Conservation (phyloP, 163 green algal species). For the Scenedesmus sp. region DNA sequence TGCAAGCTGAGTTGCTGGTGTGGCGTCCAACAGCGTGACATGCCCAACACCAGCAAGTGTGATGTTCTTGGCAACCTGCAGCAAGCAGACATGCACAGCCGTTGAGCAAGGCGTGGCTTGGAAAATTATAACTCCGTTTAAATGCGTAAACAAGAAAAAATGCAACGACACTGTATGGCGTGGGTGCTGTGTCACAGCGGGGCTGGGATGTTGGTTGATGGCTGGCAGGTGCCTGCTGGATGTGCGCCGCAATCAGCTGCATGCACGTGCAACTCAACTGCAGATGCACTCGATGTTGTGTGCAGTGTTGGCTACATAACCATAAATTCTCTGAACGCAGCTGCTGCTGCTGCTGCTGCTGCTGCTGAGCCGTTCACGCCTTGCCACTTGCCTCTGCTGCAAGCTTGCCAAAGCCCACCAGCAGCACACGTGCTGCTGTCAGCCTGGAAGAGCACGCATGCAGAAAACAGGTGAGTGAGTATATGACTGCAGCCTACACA, state of each 20-base stretch:
- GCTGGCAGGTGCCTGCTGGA: no score
- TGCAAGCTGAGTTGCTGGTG: constrained; percentile 42
- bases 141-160: no score
- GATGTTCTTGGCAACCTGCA: constrained; percentile 93
- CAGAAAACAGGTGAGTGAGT: background rate
- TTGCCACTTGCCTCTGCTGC: constrained; percentile 79
- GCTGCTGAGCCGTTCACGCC: background rate
- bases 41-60: constrained; percentile 86
- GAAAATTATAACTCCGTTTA: no score
- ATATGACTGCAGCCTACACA: background rate
- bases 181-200: no score
- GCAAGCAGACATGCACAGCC: background rate
- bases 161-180: no score
- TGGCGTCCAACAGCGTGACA: constrained; percentile 79
- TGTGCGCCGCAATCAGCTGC: background rate
- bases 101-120: no score
- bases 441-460: constrained; percentile 71
- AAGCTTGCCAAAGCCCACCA: constrained; percentile 81
- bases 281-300: no score
- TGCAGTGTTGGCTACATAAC: no score
- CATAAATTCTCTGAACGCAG: background rate
- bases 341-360: background rate
- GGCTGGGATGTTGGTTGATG: no score
- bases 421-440: constrained; percentile 77
- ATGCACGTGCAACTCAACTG: no score